These are phyloP conservation scores for Metschnikowia baotianmanensis DNA, from an alignment of 805 yeast species.

Conservation along the genomic window DNA sequence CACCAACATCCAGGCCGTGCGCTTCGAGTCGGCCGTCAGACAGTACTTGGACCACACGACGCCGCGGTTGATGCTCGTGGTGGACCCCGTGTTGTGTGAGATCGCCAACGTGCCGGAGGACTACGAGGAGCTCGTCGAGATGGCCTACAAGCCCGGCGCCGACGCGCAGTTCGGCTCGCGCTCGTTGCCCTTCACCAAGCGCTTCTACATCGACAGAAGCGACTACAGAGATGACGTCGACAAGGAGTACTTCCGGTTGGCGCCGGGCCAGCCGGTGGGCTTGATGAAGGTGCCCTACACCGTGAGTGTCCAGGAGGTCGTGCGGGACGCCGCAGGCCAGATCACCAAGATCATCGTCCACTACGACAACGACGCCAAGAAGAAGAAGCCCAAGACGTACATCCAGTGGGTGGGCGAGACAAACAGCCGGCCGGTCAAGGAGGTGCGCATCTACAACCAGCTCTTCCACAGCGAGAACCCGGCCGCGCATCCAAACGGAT, in stretches of 20 bases:
- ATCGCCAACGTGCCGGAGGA: slow-evolving; percentile 80
- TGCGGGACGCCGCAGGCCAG: slow-evolving; percentile 60
- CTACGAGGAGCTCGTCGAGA: slow-evolving; percentile 62
- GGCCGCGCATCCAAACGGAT: slow-evolving; percentile 82
- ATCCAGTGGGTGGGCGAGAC: slow-evolving; percentile 94
- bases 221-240: slow-evolving; percentile 68
- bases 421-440: slow-evolving; percentile 54
- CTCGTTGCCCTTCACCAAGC: slow-evolving; percentile 71
- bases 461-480: slow-evolving; percentile 92
- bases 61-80: slow-evolving; percentile 91
- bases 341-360: slow-evolving; percentile 71
- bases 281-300: slow-evolving; percentile 86
- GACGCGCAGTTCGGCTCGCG: slow-evolving; percentile 55
- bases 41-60: slow-evolving; percentile 84
- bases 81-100: slow-evolving; percentile 80
- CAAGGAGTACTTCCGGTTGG: slow-evolving; percentile 84
- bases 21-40: slow-evolving; percentile 90
- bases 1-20: slow-evolving; percentile 82
- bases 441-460: slow-evolving; percentile 84
- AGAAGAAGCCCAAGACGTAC: slow-evolving; percentile 87
- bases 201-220: slow-evolving; percentile 78
- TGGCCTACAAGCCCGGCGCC: slow-evolving; percentile 89
- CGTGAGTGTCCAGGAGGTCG: slow-evolving; percentile 66
- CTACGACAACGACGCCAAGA: slow-evolving; percentile 61
- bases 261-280: slow-evolving; percentile 95